These are phyloP conservation scores for Ceriops tagal DNA, from an alignment of 345 rosid genomes.

Conservation along the genomic window DNA sequence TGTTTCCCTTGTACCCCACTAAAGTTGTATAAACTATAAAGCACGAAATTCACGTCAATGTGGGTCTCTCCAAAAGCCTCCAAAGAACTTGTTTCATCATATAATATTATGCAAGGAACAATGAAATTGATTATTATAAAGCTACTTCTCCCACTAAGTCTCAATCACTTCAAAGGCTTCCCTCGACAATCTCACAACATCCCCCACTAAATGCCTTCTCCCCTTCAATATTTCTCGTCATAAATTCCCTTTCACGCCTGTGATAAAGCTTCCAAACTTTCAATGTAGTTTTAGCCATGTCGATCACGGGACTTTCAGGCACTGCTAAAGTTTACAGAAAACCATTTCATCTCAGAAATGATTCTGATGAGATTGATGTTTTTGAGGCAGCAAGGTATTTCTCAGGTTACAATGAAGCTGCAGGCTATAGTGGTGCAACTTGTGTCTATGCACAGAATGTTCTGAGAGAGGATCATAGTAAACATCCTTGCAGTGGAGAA, in stretches of 20 bases:
- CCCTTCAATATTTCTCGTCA: constrained; percentile 3
- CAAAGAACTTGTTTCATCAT: constrained; percentile 37
- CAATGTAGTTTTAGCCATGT: constrained; percentile 40
- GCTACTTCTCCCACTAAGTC: constrained; percentile 37
- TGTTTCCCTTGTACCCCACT: constrained; percentile 28
- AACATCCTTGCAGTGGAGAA: constrained; percentile 43
- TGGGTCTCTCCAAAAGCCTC: constrained; percentile 33
- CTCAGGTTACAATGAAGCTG: constrained; percentile 34
- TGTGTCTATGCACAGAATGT: constrained; percentile 38
- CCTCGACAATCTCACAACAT: constrained; percentile 14
- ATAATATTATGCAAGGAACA: constrained; percentile 24
- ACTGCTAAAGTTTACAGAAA: constrained; percentile 43
- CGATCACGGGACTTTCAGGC: constrained; percentile 53
- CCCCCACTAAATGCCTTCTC: neutral
- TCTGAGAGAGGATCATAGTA: constrained; percentile 36
- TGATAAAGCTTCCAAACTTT: constrained; percentile 21
- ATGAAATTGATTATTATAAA: constrained; percentile 32
- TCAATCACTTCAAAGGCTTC: constrained; percentile 47
- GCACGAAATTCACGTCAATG: constrained; percentile 18
- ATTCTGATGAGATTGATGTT: constrained; percentile 81
- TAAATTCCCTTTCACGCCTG: constrained; percentile 13
- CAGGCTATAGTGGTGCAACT: constrained; percentile 10
- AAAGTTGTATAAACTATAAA: constrained; percentile 5
- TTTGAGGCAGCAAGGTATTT: constrained; percentile 87
- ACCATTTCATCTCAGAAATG: constrained; percentile 46